Base-by-base conservation (phyloP, 2,329 filamentous ascomycete species). In the Hypoxylon sp. region DNA sequence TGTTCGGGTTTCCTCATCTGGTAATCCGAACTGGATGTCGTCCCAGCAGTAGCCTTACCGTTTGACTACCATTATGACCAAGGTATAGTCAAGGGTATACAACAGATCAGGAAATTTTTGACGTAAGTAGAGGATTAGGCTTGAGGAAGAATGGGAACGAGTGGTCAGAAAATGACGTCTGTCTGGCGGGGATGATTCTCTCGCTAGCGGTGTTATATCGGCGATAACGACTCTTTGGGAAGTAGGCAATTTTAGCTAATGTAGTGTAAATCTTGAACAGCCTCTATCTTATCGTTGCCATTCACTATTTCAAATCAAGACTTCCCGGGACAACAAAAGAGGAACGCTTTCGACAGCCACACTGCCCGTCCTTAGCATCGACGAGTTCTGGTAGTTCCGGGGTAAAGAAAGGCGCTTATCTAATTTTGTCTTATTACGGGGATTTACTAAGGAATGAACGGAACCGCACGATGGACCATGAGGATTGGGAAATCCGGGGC, bases 201-300 rank as follows among this genome's bases (percentile, higher is more conserved):
- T 65, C 60, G 58, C 46, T 63, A 59, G 45, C 69, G 69, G 69
- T 58, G 64, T 65, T 70, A 70, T 66, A 69, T 70, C 69, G 69
- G 69, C 59, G 64, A 49, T 66, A 63, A 40, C 32, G 9, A 26
- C 28, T 57, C 38, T 45, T 45, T 56, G 48, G 26, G 42, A 32
- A 46, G 42, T 53, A 48, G 26, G 44, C 30, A 48, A 42, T 56
- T 44, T 56, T 40, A 48, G 20, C 50, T n/a, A n/a, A n/a, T n/a
- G n/a, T n/a, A 32, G 11, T 36, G 36, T 11, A 9, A 45, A 24
- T 24, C 44, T 49, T 26, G 7, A 22, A 20, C n/a, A 22, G n/a
- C 4, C 9, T 51, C 3, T 26, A 26, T 22, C 12, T 26, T 20
- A 45, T 30, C 7, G 36, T 51, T 26, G 16, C 12, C 26, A 50